Percentiles rank a stretch among this genome's conserved stretches.
Conservation (phyloP, 1,284 basidiomycete genomes). For the Moesziomyces globuligerus region DNA sequence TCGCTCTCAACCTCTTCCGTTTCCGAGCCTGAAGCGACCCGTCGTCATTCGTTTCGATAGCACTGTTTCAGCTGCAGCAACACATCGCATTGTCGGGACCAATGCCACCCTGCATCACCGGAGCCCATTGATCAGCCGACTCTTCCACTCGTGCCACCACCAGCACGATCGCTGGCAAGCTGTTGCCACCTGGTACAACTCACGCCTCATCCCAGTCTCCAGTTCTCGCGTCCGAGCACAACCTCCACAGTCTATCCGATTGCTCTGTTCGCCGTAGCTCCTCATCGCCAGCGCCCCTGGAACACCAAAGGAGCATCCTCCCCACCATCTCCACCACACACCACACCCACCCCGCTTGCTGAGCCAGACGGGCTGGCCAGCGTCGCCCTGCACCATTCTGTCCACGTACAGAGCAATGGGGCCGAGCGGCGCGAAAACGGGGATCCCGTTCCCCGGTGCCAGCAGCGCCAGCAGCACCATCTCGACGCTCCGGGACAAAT, state of each 20-base stretch:
- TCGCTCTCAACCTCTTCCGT: no score
- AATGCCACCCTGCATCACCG: background rate
- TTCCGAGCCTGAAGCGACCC: background rate
- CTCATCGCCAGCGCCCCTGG: background rate
- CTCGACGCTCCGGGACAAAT: constrained; percentile 16
- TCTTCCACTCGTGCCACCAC: no score
- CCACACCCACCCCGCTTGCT: constrained; percentile 1
- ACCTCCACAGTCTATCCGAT: no score
- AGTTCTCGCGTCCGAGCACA: background rate
- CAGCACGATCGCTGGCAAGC: no score
- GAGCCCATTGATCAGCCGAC: background rate
- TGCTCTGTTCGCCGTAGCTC: background rate
- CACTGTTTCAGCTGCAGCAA: background rate
- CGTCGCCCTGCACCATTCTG: constrained; percentile 28
- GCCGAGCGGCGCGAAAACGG: constrained; percentile 34
- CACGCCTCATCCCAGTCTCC: background rate
- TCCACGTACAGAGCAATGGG: constrained; percentile 35
- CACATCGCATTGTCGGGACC: background rate
- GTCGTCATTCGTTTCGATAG: background rate
- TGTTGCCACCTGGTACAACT: no score
- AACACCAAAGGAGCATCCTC: background rate
- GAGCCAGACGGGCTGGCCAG: constrained; percentile 43
- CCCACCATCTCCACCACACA: background rate
- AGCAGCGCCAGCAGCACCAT: constrained; percentile 15
- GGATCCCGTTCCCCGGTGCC: constrained; percentile 45